Evolutionary conservation across 2,329 filamentous ascomycete genomes (phyloP), one percentile per base, ranked within the genome.

Genomic region (Botrytis tulipae): DNA sequence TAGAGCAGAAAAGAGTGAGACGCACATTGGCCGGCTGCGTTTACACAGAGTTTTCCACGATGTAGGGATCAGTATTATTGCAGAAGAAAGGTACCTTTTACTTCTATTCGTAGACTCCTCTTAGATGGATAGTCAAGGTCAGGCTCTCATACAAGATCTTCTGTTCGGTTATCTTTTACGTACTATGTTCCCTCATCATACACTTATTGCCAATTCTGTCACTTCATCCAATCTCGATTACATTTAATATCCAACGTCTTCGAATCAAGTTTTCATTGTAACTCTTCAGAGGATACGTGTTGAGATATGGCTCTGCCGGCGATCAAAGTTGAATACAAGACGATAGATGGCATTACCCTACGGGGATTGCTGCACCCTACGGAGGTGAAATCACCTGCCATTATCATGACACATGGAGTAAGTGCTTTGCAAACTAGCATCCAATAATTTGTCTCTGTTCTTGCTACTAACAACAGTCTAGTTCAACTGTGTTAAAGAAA

Each of bases 401-500:
- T 61, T 37, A 61, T 61, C 59, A 61, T 61, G 59, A 61, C 59
- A 25, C 59, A 37, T 22, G 59, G 32, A 14, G 59, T 61, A 37
- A 22, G 59, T 37, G 10, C 32, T 61, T 61, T 7, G 9, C 32
- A 12, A 61, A 61, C 1, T 25, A 61, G 32, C 29, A 61, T 37
- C 25, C 32, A 22, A 61, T 25, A 6, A 25, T 25, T 6, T 16
- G 12, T 37, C 20, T 37, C 10, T 61, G 10, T 61, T 37, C 20
- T 61, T 35, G 32, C 5, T 37, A 61, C 59, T 37, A 22, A 61
- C 59, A 25, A 2, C 35, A 61, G 6, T 20, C 37, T 57, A 76
- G 76, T 77, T 78, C 37, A 75, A 77, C 48, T 76, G 74, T 44
- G 46, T 70, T 20, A 76, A 76, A 51, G 74, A 78, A 60, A 66